These are phyloP conservation scores for Grifola frondosa DNA, from an alignment of 1,284 basidiomycete genomes.

Conservation along the genomic window DNA sequence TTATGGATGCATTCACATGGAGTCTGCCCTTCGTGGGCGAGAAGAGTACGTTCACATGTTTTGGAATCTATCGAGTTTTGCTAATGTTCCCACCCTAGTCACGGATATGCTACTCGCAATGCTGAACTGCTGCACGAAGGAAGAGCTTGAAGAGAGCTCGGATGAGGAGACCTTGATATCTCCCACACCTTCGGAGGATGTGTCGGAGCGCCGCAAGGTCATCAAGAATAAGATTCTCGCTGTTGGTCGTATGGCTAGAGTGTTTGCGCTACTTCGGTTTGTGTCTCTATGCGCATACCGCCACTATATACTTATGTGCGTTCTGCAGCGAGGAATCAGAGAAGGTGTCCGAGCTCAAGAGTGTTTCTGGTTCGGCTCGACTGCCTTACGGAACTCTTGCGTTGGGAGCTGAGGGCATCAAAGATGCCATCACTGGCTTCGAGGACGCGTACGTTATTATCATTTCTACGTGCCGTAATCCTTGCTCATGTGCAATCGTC, in stretches of 20 bases:
- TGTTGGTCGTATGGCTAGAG: slow-evolving; percentile 93
- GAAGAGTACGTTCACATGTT: slow-evolving; percentile 73
- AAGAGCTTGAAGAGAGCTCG: slow-evolving; percentile 87
- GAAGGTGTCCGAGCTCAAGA: slow-evolving; percentile 96
- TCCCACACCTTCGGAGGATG: slow-evolving; percentile 49
- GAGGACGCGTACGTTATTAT: slow-evolving; percentile 84
- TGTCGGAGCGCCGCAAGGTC: slow-evolving; percentile 73
- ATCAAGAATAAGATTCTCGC: slow-evolving; percentile 99
- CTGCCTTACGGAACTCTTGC: slow-evolving; percentile 88
- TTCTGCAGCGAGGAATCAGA: slow-evolving; percentile 89
- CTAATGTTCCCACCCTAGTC: slow-evolving; percentile 47
- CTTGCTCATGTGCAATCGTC: slow-evolving; percentile 1
- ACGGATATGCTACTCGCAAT: slow-evolving; percentile 97
- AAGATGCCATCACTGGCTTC: slow-evolving; percentile 91
- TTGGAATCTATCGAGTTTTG: slow-evolving; percentile 2
- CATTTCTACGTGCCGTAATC: background rate
- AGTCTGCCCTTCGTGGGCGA: slow-evolving; percentile 97
- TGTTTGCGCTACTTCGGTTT: slow-evolving; percentile 93
- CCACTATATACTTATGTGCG: background rate
- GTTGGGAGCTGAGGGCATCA: slow-evolving; percentile 92
- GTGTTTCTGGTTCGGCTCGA: slow-evolving; percentile 74
- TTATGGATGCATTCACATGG: slow-evolving; percentile 99
- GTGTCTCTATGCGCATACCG: slow-evolving; percentile 29
- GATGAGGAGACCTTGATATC: slow-evolving; percentile 58
- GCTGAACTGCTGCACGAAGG: slow-evolving; percentile 91